Base-by-base conservation (phyloP, 257 asterid genomes). In the Nicotiana tomentosiformis region DNA sequence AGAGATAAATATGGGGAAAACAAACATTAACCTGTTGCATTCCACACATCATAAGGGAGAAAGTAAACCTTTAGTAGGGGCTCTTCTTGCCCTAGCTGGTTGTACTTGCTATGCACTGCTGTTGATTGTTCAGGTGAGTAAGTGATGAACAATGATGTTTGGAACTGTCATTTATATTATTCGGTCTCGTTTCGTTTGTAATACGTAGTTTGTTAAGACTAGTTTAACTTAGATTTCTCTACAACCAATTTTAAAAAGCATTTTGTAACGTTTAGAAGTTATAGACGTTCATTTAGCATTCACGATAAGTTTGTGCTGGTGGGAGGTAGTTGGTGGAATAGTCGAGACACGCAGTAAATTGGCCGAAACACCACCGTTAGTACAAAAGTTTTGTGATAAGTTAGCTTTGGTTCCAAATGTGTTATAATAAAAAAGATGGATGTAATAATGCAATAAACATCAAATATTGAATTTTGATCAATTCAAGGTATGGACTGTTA, bases 81-180 rank as follows among this genome's bases (percentile, higher is more conserved):
- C 91, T 7, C 0, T 88, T 66, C 65, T 94, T 62, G 87, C 90
- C 46, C 0, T 95, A n/a, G 81, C 81, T 23, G 86, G 93, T 62
- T 91, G 94, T 49, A 82, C 86, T 5, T 85, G 87, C 43, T 89
- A 87, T 80, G 88, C 98, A 5, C 6, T 91, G 1, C 89, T 97
- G 95, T 84, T 94, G 82, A 90, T 93, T 33, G 15, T 89, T 82
- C 98, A 92, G 97, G 98, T 91, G 53, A 84, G 72, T 39, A 29
- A 37, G 20, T 39, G 58, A 55, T 33, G 7, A 9, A 55, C 15
- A 77, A 51, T 12, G 74, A 70, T 20, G 58, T 60, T 70, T 43
- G 26, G 23, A 9, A 58, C 26, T 10, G 32, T 39, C 18, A 5
- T 10, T 69, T 15, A 2, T 66, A 66, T 32, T 66, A 7, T 3